These are phyloP conservation scores for Suillus lakei DNA, from an alignment of 768 basidiomycete species.

Conservation along the genomic window DNA sequence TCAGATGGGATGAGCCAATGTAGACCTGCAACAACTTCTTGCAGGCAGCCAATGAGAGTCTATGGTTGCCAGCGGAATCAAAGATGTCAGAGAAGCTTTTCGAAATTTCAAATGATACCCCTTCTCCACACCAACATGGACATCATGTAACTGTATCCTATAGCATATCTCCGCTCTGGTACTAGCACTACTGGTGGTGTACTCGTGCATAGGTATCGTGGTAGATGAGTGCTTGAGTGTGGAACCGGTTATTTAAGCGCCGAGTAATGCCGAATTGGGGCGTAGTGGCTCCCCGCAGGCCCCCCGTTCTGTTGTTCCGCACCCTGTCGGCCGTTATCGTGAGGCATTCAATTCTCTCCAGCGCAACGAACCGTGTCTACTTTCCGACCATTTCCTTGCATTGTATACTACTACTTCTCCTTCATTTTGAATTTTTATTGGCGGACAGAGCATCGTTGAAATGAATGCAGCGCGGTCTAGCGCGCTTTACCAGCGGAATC, in stretches of 20 bases:
- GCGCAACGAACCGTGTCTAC: too few relatives aligned
- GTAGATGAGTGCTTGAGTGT: neutral
- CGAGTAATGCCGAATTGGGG: constrained; percentile 7
- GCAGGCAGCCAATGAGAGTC: neutral
- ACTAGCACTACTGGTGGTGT: too few relatives aligned
- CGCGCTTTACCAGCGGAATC: neutral
- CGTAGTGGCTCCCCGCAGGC: neutral
- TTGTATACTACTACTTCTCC: neutral
- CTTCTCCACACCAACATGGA: neutral
- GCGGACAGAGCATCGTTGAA: neutral
- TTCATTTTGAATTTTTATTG: neutral
- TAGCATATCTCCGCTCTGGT: neutral
- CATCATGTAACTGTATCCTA: neutral
- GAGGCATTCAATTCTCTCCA: neutral
- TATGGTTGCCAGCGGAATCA: neutral
- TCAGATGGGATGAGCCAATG: neutral
- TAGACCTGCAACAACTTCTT: neutral
- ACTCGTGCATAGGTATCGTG: neutral
- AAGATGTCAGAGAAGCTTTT: neutral
- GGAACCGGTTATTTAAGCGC: constrained; percentile 1
- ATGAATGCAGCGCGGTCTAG: constrained; percentile 3
- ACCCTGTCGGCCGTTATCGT: neutral
- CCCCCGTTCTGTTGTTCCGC: neutral
- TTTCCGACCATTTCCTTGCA: neutral
- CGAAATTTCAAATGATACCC: neutral